phyloP scores from a whole-genome alignment of 306 rosid species.

The Quercus rubra region DNA sequence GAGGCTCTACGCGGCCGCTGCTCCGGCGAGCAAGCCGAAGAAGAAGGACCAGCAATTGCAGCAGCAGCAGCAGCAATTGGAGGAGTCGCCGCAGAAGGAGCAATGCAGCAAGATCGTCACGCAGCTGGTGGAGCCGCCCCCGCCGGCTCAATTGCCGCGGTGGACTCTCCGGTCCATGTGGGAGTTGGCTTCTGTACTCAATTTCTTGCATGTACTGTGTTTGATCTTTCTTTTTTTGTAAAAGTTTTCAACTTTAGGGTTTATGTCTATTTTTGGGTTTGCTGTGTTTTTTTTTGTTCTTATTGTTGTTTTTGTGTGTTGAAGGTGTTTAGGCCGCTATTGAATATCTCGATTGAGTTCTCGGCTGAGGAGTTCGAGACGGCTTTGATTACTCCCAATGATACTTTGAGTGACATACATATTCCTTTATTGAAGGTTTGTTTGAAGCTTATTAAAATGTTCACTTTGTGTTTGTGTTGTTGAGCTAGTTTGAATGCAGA shows the following conservation, averaged over 20 bases:
- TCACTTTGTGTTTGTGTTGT: background rate
- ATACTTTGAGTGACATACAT: slow-evolving; percentile 86
- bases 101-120: slow-evolving; percentile 91
- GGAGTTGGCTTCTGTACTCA: slow-evolving; percentile 91
- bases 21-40: slow-evolving; percentile 42
- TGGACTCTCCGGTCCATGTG: slow-evolving; percentile 94
- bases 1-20: slow-evolving; percentile 44
- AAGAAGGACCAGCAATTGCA: slow-evolving; percentile 21
- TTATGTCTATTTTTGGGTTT: slow-evolving; percentile 15
- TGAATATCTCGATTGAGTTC: slow-evolving; percentile 79
- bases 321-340: slow-evolving; percentile 81
- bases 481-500: slow-evolving; percentile 11
- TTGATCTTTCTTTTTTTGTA: slow-evolving; percentile 22
- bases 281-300: background rate
- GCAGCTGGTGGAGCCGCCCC: slow-evolving; percentile 64
- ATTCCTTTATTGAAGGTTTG: slow-evolving; percentile 93
- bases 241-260: slow-evolving; percentile 27
- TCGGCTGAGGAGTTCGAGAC: slow-evolving; percentile 97
- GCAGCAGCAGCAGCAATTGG: slow-evolving; percentile 26
- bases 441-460: background rate
- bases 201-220: slow-evolving; percentile 74
- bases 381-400: slow-evolving; percentile 84
- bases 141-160: slow-evolving; percentile 76
- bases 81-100: slow-evolving; percentile 33
- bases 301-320: background rate